Percentiles rank a stretch among this genome's conserved stretches.
These are phyloP conservation scores for Saussurea involucrata DNA, from an alignment of 129 eudicot genomes.

Conservation along the genomic window DNA sequence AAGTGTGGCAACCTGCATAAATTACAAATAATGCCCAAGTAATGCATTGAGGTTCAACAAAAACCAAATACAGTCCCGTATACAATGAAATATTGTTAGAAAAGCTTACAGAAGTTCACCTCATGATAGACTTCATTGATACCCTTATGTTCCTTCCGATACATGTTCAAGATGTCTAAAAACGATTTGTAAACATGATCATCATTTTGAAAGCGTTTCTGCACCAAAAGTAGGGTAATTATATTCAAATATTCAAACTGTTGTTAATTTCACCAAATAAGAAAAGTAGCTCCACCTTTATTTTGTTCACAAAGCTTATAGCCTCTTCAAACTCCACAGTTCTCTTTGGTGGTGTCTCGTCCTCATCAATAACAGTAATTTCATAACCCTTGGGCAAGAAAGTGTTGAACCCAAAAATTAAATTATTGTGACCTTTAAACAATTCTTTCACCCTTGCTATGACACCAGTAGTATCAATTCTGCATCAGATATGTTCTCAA, in stretches of 20 bases:
- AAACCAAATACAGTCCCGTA: neutral
- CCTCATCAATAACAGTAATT: conserved; percentile 80
- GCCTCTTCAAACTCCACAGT: conserved; percentile 94
- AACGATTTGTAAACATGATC: conserved; percentile 86
- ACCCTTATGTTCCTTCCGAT: conserved; percentile 87
- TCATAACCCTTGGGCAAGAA: conserved; percentile 97
- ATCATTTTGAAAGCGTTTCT: conserved; percentile 82
- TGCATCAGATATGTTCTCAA: conserved; percentile 36
- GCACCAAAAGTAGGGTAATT: conserved; percentile 27
- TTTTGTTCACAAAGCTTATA: conserved; percentile 92
- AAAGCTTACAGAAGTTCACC: conserved; percentile 38
- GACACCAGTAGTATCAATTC: conserved; percentile 94
- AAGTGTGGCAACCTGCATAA: conserved; percentile 75
- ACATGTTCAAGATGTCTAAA: conserved; percentile 86
- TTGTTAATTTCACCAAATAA: neutral
- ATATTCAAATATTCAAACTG: neutral
- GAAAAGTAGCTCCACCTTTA: conserved; percentile 51
- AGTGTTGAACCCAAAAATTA: conserved; percentile 88
- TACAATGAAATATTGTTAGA: neutral
- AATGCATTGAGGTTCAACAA: neutral
- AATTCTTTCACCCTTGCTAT: conserved; percentile 90
- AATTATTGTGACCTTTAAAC: conserved; percentile 84
- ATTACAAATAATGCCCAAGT: neutral
- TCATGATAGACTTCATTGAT: conserved; percentile 83
- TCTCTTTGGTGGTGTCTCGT: conserved; percentile 77